Evolutionary conservation across 2,329 filamentous ascomycete genomes (phyloP), one percentile per base, ranked within the genome.

Genomic region (Botrytis galanthina): DNA sequence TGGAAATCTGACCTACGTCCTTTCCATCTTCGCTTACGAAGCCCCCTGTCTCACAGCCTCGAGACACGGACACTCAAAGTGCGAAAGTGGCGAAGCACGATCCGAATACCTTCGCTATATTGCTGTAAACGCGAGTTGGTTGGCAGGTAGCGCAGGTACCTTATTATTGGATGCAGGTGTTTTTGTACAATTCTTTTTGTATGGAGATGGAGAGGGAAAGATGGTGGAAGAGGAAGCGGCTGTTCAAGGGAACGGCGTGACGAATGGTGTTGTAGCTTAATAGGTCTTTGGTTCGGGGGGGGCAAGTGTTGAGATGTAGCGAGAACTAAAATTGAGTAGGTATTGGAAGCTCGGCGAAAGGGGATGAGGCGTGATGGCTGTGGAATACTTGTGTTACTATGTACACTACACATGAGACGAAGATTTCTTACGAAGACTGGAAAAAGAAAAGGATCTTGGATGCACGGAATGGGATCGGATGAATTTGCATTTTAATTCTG

Each of bases 101-200:
- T 37, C 26, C 0, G 37, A 72, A 26, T 98, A 98, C 82, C 89
- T 88, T 42, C 85, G 87, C 75, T 98, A 98, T 83, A 91, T 98
- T 44, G 87, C 95, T 12, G 92, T 98, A 48, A 99, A 98, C 82
- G 84, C 94, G 44, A 95, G 92, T 77, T 99, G 96, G 96, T 80
- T 99, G 74, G 86, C 94, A 5, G 96, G 96, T 1, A 97, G 95
- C 81, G 86, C 96, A 67, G 94, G 97, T 1, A 98, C 95, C 3
- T 84, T 98, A 73, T 83, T 96, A 72, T 84, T 98, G 76, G 96
- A 98, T 82, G 85, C 95, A 81, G 89, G 88, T 42, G 96, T 98
- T 4, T 98, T 98, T 82, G 88, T 89, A 18, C 95, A 98, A 83
- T 98, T 97, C 81, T 98, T 97, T 81, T 82, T 97, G 80, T 98